Evolutionary conservation across 2,329 filamentous ascomycete genomes (phyloP), one percentile per base, ranked within the genome.

Genomic region (Claviceps africana): DNA sequence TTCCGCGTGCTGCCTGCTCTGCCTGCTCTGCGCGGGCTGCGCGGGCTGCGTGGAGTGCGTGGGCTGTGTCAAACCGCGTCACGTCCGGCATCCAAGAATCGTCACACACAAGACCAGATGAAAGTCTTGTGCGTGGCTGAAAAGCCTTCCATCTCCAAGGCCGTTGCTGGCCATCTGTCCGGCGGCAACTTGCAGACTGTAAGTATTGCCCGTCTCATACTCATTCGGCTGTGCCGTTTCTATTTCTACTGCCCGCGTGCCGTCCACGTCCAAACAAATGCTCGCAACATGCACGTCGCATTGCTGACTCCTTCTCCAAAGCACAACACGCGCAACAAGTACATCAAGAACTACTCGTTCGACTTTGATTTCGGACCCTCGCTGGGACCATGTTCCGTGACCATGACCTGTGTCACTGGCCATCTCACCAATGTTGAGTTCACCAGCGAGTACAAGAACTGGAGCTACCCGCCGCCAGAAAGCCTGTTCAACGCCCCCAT

Each of bases 311-410:
- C 4, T 43, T 21, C 40, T 10, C 11, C 3, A 30, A 54, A 94
- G 88, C 75, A 76, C 59, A 76, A 79, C 56, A 85, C 88, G 3
- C 73, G 81, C 21, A 82, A 82, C 57, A 78, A 79, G 59, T 97
- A 83, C 69, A 84, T 95, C 66, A 97, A 96, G 66, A 98, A 98
- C 62, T 97, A 96, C 70, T 77, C 82, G 30, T 98, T 98, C 64
- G 77, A 84, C 46, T 98, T 93, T 69, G 82, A 88, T 64, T 98
- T 98, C 65, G 83, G 83, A 6, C 77, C 73, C 47, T 74, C 77
- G 57, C 95, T 88, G 86, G 89, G 90, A 21, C 75, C 75, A 55
- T 95, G 87, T 65, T 75, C 81, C 13, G 91, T 96, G 47, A 89
- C 85, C 44, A 97, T 98, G 86, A 98, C 93, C 52, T 89, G 85